Evolutionary conservation across 108 stramenopile species (phyloP), one percentile per base, ranked within the genome.

Genomic region (Nitzschia putrida): DNA sequence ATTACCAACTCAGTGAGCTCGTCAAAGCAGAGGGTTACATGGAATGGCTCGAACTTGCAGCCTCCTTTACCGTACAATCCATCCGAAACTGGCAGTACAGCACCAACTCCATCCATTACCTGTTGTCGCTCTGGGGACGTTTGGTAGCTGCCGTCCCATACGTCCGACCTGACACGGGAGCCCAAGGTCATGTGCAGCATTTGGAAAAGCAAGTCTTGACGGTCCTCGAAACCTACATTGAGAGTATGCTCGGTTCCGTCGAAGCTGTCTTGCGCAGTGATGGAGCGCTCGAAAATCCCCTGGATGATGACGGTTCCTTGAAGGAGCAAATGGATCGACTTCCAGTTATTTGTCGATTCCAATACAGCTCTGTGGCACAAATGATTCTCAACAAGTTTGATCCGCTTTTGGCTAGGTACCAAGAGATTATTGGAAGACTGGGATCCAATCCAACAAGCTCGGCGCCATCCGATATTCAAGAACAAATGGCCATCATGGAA

Each of bases 121-220:
- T 99, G 43, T 76, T 99, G 45, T 94, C 94, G 18, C 83, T 99
- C 53, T 99, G 97, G 96, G 96, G 92, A 8, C 74, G 96, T 24
- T 79, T 99, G 47, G 97, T 98, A 25, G 94, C 96, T 8, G 98
- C 98, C n/a, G 92, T 99, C 24, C 98, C 98, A 0, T 98, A 99
- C 74, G 94, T 99, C 37, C 82, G 96, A 53, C 86, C 93, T 20
- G 96, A 96, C 47, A 81, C 92, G 11, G 96, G 92, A 21, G 88
- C 85, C 7, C 91, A 85, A 57, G 90, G 90, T 26, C 96, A 96
- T 76, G 89, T 88, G 18, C 83, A 94, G 55, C 85, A 83, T 25
- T 77, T 97, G 66, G 91, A 95, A 80, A 92, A 84, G 45, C 94
- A 94, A 68, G 91, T 96, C n/a, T 64, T 96, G 69, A 74, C 83